Percentiles rank a stretch among this genome's conserved stretches.
These are phyloP conservation scores for Bolboschoenoplectus hybrid DNA, from an alignment of 202 grass and related monocot species.

Conservation along the genomic window DNA sequence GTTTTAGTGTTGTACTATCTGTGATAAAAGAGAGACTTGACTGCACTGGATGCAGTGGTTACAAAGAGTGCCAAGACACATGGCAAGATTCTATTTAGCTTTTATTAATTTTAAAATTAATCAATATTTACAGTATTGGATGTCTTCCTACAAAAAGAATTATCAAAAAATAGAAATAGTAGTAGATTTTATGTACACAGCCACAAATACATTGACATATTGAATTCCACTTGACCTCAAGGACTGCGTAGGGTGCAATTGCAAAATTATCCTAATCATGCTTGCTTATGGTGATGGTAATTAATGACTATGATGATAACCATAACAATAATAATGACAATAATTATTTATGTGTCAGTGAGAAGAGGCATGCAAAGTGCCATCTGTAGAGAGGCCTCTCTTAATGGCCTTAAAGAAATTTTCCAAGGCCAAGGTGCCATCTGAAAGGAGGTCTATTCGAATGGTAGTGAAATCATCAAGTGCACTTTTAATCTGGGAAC, in stretches of 20 bases:
- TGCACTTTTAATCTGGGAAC: constrained; percentile 2
- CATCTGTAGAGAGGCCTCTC: constrained; percentile 30
- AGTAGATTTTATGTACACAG: not conserved
- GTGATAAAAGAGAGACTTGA: not conserved
- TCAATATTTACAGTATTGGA: constrained; percentile 11
- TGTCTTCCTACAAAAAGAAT: not conserved
- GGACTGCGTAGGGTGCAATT: not conserved
- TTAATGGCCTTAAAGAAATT: constrained; percentile 25
- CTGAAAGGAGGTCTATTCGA: constrained; percentile 32
- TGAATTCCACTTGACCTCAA: not conserved
- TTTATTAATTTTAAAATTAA: not conserved
- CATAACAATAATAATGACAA: not conserved
- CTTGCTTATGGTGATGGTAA: not conserved
- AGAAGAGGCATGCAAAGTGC: constrained; percentile 34
- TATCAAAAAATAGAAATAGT: not conserved
- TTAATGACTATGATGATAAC: constrained; percentile 11
- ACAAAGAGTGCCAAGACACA: not conserved
- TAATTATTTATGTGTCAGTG: constrained; percentile 20
- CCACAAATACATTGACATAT: not conserved
- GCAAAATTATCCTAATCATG: not conserved
- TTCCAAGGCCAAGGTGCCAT: constrained; percentile 31
- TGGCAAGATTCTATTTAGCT: not conserved
- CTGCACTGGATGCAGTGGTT: not conserved
- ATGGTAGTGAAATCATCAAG: constrained; percentile 19
- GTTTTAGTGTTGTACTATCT: not conserved